Percentiles rank a stretch among this genome's conserved stretches.
Evolutionary conservation across 2,329 filamentous ascomycete species (phyloP).

Genomic region (Diaporthe aspalathi): DNA sequence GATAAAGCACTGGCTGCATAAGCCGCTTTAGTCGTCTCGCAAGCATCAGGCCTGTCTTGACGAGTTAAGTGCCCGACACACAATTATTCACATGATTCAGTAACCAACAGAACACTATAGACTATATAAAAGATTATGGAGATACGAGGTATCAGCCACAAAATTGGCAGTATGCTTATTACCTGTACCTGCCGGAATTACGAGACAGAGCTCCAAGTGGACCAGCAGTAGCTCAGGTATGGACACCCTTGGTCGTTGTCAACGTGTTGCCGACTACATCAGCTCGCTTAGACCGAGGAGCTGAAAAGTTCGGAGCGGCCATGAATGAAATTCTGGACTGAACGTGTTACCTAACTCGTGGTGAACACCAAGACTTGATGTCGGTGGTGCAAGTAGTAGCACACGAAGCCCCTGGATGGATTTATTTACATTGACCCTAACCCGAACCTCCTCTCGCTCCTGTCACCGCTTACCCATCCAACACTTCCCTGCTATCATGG

Average conservation of each 20-base stretch:
- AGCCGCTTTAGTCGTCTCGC: too few relatives aligned
- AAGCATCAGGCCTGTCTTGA: neutral
- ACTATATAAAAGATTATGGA: too few relatives aligned
- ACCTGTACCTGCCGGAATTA: neutral
- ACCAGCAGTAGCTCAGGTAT: neutral
- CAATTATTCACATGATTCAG: neutral
- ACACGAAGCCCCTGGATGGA: neutral
- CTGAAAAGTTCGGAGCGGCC: neutral
- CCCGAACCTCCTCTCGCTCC: too few relatives aligned
- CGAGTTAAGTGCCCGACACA: neutral
- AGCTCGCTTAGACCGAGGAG: neutral
- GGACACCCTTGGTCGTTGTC: neutral
- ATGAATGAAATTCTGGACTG: neutral
- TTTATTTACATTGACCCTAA: accelerated
- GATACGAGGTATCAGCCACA: neutral
- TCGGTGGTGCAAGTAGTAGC: neutral
- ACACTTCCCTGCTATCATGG: neutral
- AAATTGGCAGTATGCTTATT: neutral
- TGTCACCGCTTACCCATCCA: too few relatives aligned
- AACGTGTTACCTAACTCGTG: too few relatives aligned
- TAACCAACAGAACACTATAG: too few relatives aligned
- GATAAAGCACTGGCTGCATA: too few relatives aligned
- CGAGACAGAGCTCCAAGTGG: neutral
- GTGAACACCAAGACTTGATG: neutral
- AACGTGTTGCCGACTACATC: neutral